Conservation (phyloP, 768 basidiomycete species). For the Harrya chromipes region DNA sequence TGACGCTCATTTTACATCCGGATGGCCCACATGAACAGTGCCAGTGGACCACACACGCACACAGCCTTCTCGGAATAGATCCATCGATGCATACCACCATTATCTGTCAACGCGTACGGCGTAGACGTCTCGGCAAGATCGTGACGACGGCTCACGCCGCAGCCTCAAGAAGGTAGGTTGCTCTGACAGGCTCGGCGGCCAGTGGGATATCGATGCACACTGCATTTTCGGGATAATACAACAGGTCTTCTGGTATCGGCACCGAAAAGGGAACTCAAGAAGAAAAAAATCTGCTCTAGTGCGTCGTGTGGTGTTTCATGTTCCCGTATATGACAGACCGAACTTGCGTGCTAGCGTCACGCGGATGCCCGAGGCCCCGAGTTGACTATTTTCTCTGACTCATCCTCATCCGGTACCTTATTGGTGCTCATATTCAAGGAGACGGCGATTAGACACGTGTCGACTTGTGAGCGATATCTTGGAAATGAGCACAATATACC, state of each 20-base stretch:
- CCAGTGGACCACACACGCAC: neutral
- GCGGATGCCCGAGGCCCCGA: no score
- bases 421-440: no score
- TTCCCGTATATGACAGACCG: neutral
- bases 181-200: no score
- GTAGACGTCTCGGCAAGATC: neutral
- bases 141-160: slow-evolving; percentile 2
- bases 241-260: neutral
- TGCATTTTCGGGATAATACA: neutral
- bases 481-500: no score
- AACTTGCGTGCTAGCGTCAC: no score
- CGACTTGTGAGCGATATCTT: no score
- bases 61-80: neutral
- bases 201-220: neutral
- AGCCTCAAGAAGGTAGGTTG: no score
- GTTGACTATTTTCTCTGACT: no score
- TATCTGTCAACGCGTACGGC: neutral
- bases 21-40: neutral
- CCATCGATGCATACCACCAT: neutral
- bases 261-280: neutral
- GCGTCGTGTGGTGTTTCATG: slow-evolving; percentile 4
- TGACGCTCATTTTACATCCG: no score
- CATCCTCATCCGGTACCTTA: no score
- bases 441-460: no score
- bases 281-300: neutral